These are phyloP conservation scores for Aspergillus awamori DNA, from an alignment of 2,329 filamentous ascomycete genomes.

Conservation along the genomic window DNA sequence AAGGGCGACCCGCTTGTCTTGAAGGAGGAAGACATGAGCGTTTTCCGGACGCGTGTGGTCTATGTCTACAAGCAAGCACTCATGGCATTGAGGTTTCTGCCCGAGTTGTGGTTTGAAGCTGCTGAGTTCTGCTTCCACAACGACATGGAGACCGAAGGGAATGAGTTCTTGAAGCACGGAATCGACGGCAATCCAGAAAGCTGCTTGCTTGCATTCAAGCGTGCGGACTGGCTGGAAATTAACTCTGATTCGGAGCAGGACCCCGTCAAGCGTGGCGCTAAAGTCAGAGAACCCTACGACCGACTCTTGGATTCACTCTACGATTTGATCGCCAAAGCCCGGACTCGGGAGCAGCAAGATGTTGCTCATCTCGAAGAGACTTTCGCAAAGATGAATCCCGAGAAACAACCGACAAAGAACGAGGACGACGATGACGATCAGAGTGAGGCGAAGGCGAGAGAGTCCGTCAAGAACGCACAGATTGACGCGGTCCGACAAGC, in stretches of 20 bases:
- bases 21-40: conserved; percentile 74
- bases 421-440: conserved; percentile 60
- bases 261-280: conserved; percentile 63
- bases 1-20: conserved; percentile 88
- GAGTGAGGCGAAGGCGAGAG: conserved; percentile 52
- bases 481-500: conserved; percentile 64
- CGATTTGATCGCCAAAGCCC: conserved; percentile 72
- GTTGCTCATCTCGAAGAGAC: conserved; percentile 58
- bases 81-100: conserved; percentile 92
- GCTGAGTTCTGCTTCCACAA: conserved; percentile 90
- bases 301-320: conserved; percentile 86
- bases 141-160: conserved; percentile 69
- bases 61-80: conserved; percentile 93
- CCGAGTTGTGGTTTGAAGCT: conserved; percentile 93
- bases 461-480: conserved; percentile 57
- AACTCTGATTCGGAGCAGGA: conserved; percentile 77
- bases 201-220: conserved; percentile 83
- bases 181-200: conserved; percentile 91
- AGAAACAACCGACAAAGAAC: conserved; percentile 42
- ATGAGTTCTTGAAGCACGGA: conserved; percentile 78
- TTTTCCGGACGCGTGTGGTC: conserved; percentile 76
- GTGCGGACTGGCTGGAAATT: conserved; percentile 82
- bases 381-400: conserved; percentile 49
- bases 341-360: conserved; percentile 66
- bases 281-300: conserved; percentile 81